phyloP scores from a whole-genome alignment of 2,329 filamentous ascomycete genomes.

The Fusarium haematococcum region DNA sequence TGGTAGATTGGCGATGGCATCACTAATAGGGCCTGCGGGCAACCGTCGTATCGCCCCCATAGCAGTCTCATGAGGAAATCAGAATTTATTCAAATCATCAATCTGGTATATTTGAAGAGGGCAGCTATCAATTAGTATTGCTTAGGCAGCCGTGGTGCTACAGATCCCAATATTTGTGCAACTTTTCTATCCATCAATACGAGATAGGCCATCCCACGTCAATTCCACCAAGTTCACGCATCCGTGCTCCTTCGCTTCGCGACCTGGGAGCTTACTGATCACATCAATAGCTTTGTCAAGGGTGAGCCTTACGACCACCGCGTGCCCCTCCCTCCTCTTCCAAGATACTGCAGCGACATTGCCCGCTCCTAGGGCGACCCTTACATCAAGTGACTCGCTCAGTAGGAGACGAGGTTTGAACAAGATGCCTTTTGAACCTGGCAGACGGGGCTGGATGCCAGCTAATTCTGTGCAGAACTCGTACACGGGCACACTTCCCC shows the following conservation, averaged over 20 bases:
- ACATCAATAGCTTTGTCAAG: neutral
- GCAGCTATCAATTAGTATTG: too few species aligned
- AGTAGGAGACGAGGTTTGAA: conserved; percentile 20
- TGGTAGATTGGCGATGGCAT: too few species aligned
- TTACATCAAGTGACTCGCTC: conserved; percentile 7
- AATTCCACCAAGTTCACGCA: neutral
- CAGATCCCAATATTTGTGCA: too few species aligned
- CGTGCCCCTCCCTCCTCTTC: neutral
- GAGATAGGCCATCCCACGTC: neutral
- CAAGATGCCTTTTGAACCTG: conserved; percentile 11
- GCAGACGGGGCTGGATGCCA: conserved; percentile 2
- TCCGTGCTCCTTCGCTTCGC: neutral
- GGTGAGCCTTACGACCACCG: neutral
- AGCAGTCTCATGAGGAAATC: too few species aligned
- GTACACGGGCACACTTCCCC: conserved; percentile 26
- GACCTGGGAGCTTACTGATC: neutral
- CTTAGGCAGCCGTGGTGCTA: too few species aligned
- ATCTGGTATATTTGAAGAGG: too few species aligned
- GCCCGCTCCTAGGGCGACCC: conserved; percentile 8
- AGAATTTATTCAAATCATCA: too few species aligned
- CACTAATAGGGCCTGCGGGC: too few species aligned
- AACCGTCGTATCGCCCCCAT: too few species aligned
- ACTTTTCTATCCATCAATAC: too few species aligned
- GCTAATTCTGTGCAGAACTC: conserved; percentile 26
- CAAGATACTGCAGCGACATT: conserved; percentile 20